Base-by-base conservation (phyloP, 495 filamentous ascomycete genomes). In the Lepidopterella palustris region DNA sequence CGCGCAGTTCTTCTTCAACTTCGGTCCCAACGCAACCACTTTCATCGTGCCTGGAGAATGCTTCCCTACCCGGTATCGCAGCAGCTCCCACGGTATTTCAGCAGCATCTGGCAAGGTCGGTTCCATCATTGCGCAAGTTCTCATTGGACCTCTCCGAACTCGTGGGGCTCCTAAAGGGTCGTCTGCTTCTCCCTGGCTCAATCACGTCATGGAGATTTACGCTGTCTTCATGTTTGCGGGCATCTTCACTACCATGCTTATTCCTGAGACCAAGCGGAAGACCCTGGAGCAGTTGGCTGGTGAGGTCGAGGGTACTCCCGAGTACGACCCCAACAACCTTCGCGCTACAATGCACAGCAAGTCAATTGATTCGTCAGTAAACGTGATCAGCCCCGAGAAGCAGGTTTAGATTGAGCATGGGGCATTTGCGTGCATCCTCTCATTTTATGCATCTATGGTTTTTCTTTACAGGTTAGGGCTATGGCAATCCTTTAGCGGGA, bases 41-140 rank as follows among this genome's bases (percentile, higher is more conserved):
- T 95, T 95, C 76, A 87, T 95, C 66, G 85, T 95, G 0, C 90
- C 91, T 9, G 90, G 89, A 21, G 91, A 96, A 70, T 87, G 84
- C 65, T 96, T 93, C 76, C 91, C 90, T 0, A 95, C 91, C 4
- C 84, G 90, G 45, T 93, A 92, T 69, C 81, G 91, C 3, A 87
- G 85, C 8, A 89, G 88, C 28, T 87, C 87, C 3, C 90, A 95
- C 73, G 91, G 91, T 50, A 80, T 96, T 70, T 89, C 85, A 4
- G 91, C 90, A 11, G 90, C 86, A 0, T 77, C 84, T 2, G 91
- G 91, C 35, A 96, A 96, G 70, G 70, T 93, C 13, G 89, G 90
- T 8, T 86, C 90, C 53, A 92, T 88, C 68, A 72, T 75, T 55
- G 71, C 73, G 6, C 73, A 82, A 42, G 69, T 76, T 58, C 73